These are phyloP conservation scores for Suillus spraguei DNA, from an alignment of 768 basidiomycete species.

Conservation along the genomic window DNA sequence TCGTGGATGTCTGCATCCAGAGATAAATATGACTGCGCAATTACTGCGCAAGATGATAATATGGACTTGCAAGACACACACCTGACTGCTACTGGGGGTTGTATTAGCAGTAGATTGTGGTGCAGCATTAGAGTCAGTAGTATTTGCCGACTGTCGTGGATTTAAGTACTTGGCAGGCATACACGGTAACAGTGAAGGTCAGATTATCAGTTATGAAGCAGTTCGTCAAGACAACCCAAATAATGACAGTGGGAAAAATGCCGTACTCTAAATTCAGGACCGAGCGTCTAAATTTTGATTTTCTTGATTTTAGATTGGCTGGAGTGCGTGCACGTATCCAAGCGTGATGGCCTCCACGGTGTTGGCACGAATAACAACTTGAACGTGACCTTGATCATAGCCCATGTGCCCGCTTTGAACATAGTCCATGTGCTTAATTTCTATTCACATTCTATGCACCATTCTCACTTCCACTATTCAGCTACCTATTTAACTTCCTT, in stretches of 20 bases:
- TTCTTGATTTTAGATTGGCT: not conserved
- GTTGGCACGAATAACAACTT: not conserved
- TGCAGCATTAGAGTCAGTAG: not conserved
- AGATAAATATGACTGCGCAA: not conserved
- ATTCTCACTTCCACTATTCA: not conserved
- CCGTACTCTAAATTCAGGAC: not conserved
- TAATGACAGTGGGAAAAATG: not conserved
- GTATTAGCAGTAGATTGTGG: not conserved
- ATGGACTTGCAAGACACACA: not conserved
- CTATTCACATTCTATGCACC: conserved; percentile 2
- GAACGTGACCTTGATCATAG: not conserved
- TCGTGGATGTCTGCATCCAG: not conserved
- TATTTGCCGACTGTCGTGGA: conserved; percentile 1
- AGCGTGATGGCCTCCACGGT: not conserved
- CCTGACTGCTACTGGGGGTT: not conserved
- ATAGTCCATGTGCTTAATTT: not conserved
- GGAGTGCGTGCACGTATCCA: not conserved
- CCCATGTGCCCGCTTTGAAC: not conserved
- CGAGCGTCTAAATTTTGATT: not conserved
- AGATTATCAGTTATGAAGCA: not conserved
- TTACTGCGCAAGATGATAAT: not conserved
- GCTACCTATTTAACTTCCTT: not conserved
- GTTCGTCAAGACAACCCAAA: not conserved
- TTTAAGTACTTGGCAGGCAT: not conserved
- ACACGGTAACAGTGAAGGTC: not conserved